Evolutionary conservation across 192 early-diverging fungal species (phyloP).

Genomic region (Funneliformis geosporum): DNA sequence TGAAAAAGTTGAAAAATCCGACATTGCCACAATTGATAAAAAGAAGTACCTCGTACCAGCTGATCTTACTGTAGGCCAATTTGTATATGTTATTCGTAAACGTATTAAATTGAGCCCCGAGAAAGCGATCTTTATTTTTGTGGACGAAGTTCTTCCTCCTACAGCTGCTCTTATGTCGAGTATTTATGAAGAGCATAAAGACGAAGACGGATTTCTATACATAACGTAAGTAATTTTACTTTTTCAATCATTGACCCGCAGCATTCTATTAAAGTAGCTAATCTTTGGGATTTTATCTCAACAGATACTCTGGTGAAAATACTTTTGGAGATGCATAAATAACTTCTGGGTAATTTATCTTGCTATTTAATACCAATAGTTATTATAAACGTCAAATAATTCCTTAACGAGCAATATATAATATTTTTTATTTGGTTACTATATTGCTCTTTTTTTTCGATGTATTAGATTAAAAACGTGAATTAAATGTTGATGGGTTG

Average conservation of each 20-base stretch:
- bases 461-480: too few species aligned
- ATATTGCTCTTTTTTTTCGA: too few species aligned
- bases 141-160: constrained; percentile 95
- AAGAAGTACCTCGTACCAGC: constrained; percentile 98
- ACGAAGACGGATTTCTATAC: constrained; percentile 98
- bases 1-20: constrained; percentile 97
- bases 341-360: background rate
- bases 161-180: constrained; percentile 88
- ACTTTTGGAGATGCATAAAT: constrained; percentile 62
- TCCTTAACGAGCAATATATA: too few species aligned
- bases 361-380: background rate
- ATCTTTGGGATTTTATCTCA: background rate
- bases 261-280: background rate
- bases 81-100: constrained; percentile 96
- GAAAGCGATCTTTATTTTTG: constrained; percentile 99
- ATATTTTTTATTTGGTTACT: too few species aligned
- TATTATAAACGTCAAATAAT: background rate
- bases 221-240: constrained; percentile 63
- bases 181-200: constrained; percentile 97
- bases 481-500: too few species aligned
- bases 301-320: constrained; percentile 81
- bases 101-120: constrained; percentile 95
- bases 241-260: background rate
- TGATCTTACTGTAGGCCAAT: constrained; percentile 96
- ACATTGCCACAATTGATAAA: constrained; percentile 97